These are phyloP conservation scores for Lotus japonicus DNA, from an alignment of 306 rosid species.

Conservation along the genomic window DNA sequence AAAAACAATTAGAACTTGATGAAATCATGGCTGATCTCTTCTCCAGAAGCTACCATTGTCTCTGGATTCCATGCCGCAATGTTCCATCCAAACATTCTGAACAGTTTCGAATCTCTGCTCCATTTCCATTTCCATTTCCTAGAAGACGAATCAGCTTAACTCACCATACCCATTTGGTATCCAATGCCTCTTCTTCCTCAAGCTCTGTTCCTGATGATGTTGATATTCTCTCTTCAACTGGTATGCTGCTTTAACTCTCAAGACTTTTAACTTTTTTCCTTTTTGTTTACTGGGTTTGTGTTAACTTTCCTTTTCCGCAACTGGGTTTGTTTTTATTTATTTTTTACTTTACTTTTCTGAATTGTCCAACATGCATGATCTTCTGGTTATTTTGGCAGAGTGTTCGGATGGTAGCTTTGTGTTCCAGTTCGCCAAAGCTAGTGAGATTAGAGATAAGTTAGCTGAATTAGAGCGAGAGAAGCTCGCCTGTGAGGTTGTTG, in stretches of 20 bases:
- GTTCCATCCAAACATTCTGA: constrained; percentile 10
- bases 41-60: constrained; percentile 28
- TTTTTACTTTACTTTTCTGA: background rate
- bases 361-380: background rate
- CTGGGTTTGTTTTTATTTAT: background rate
- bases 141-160: constrained; percentile 16
- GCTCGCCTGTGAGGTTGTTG: constrained; percentile 15
- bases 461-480: constrained; percentile 18
- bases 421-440: constrained; percentile 43
- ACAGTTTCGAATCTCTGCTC: constrained; percentile 20
- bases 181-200: constrained; percentile 30
- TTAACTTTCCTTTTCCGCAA: constrained; percentile 10
- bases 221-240: constrained; percentile 34
- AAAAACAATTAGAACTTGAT: background rate
- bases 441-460: constrained; percentile 25
- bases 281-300: background rate
- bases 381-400: constrained; percentile 41
- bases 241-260: constrained; percentile 27
- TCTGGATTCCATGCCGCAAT: constrained; percentile 12
- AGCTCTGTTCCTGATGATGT: constrained; percentile 32
- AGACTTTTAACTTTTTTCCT: background rate
- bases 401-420: constrained; percentile 50
- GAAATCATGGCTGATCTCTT: constrained; percentile 28
- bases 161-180: constrained; percentile 4
- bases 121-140: constrained; percentile 18